Evolutionary conservation across 345 rosid genomes (phyloP), one percentile per base, ranked within the genome.

Genomic region (Cochlearia excelsa): DNA sequence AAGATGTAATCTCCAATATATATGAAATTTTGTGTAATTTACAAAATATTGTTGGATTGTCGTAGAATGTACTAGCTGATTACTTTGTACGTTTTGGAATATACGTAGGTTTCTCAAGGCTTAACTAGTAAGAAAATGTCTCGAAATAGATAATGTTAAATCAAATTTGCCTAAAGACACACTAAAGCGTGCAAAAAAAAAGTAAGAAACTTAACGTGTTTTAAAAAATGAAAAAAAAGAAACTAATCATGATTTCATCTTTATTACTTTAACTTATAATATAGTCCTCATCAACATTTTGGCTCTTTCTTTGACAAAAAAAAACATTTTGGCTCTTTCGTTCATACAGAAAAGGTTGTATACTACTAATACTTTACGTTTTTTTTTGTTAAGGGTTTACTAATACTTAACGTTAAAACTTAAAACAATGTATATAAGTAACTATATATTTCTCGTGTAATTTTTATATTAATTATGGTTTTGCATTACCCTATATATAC

Each of bases 41-140:
- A 35, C 35, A 7, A 38, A 26, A 38, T 16, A 16, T 16, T 16
- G 23, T 16, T 16, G 23, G 23, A 16, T 16, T 16, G 23, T 16
- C 23, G 23, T 16, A 16, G 23, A 16, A 16, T 16, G 27, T 33
- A 35, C n/a, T 37, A 38, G 26, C 4, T 10, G 46, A 54, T 39
- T 28, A 28, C 9, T 54, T 39, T 40, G 26, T 30, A 16, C 23
- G 37, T 44, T 35, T 8, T 26, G 23, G 43, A 7, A 9, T 53
- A 53, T 8, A 30, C 46, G 42, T 52, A 33, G 11, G 26, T 9
- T 65, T 16, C 26, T 55, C 41, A 47, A 57, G 58, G 65, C 71
- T 66, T 66, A 66, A 66, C 46, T 51, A 57, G 71, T 57, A 57
- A 66, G 71, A 57, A 66, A 42, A 41, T 42, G 51, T 57, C 57